These are phyloP conservation scores for Candida ascalaphidarum DNA, from an alignment of 805 yeast species.

Conservation along the genomic window DNA sequence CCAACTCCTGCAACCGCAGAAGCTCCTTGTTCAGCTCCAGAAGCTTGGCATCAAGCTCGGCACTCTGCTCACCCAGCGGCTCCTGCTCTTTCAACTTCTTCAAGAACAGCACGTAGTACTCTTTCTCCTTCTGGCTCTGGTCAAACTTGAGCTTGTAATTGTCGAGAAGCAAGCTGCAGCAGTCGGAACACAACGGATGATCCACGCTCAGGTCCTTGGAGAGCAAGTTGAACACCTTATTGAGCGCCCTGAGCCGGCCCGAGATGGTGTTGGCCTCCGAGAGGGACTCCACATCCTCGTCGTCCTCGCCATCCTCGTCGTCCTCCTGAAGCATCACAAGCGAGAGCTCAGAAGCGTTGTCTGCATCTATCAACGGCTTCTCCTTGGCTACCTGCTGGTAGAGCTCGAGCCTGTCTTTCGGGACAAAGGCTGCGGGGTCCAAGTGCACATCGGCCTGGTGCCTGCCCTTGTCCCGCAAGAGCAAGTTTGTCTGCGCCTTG, in stretches of 20 bases:
- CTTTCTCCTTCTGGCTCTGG: slow-evolving; percentile 68
- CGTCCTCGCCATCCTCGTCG: slow-evolving; percentile 2
- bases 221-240: slow-evolving; percentile 61
- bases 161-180: slow-evolving; percentile 59
- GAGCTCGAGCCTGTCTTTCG: slow-evolving; percentile 28
- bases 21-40: slow-evolving; percentile 23
- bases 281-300: slow-evolving; percentile 1
- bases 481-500: slow-evolving; percentile 46
- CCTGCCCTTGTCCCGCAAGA: slow-evolving; percentile 27
- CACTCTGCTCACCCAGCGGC: slow-evolving; percentile 18
- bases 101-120: slow-evolving; percentile 64
- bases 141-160: slow-evolving; percentile 65
- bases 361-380: slow-evolving; percentile 8
- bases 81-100: slow-evolving; percentile 47
- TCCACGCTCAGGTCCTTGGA: slow-evolving; percentile 68
- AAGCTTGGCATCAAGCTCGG: slow-evolving; percentile 3
- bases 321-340: too few species aligned
- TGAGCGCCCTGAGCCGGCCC: slow-evolving; percentile 42
- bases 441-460: slow-evolving; percentile 9
- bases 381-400: slow-evolving; percentile 21
- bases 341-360: too few species aligned
- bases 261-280: slow-evolving; percentile 27
- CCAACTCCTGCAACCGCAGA: slow-evolving; percentile 30
- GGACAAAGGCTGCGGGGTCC: slow-evolving; percentile 26
- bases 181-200: slow-evolving; percentile 80